Evolutionary conservation across 2,329 filamentous ascomycete genomes (phyloP), one percentile per base, ranked within the genome.

Genomic region (Tricladium varicosporioides): DNA sequence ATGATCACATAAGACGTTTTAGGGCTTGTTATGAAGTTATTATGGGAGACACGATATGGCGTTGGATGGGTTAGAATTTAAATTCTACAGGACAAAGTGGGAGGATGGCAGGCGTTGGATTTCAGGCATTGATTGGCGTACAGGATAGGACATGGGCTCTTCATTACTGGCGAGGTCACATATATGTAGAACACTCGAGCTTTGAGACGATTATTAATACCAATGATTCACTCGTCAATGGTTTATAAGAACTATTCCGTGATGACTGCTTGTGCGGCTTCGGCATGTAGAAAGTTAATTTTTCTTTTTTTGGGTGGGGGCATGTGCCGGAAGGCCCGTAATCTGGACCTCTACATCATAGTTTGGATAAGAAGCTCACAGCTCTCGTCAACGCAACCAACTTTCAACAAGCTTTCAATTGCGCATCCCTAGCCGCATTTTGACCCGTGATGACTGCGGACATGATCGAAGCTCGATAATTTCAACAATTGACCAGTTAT

Each of bases 1-100:
- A 71, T 70, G 68, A 63, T 70, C 43, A 65, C 66, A 59, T 69
- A 55, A 69, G 32, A 46, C 1, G 19, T 13, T 22, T 44, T 50
- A 10, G 45, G 15, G 33, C 31, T 14, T 27, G 31, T 11, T 51
- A 27, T 43, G 16, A 51, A 27, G 22, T 4, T 27, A 27, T 27
- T 27, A 27, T 27, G 22, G 22, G 22, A 27, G 7, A 27, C 22
- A 27, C 22, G 22, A 27, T 27, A 27, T 31, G 46, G 43, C 18
- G 31, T 40, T 50, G 40, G 19, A 51, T 9, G 31, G 32, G 7
- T 22, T 22, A 18, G 36, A 9, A 15, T 19, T 51, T 5, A 15
- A 15, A 50, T 14, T 50, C 10, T 36, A 57, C 47, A 48, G 52
- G 47, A 36, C 18, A 19, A 33, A 13, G 13, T 51, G 50, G 50